These are phyloP conservation scores for Meira nashicola DNA, from an alignment of 1,284 basidiomycete species.

Conservation along the genomic window DNA sequence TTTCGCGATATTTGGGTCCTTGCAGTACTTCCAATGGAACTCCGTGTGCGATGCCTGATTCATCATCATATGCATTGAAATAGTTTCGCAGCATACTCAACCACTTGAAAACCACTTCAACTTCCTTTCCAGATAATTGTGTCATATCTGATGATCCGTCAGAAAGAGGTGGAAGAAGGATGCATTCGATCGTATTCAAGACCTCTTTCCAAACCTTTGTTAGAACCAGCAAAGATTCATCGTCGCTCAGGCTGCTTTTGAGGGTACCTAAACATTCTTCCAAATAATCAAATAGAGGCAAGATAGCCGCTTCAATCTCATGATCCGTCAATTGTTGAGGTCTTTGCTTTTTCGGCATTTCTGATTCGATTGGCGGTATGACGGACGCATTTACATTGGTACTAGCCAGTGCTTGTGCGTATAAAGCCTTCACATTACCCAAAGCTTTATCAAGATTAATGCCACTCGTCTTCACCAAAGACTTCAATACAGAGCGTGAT, in stretches of 20 bases:
- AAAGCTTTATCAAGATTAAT: constrained; percentile 49
- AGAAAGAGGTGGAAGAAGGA: constrained; percentile 86
- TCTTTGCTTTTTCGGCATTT: constrained; percentile 46
- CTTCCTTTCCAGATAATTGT: constrained; percentile 85
- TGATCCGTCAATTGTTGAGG: constrained; percentile 78
- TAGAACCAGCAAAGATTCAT: constrained; percentile 80
- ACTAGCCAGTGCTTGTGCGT: constrained; percentile 43
- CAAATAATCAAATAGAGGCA: constrained; percentile 91
- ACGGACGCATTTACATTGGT: constrained; percentile 36
- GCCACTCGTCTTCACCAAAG: constrained; percentile 47
- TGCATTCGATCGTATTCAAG: constrained; percentile 74
- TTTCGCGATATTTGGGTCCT: constrained; percentile 85
- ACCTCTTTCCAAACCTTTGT: constrained; percentile 95
- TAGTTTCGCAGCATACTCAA: constrained; percentile 78
- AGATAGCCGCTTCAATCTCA: constrained; percentile 89
- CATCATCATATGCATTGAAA: constrained; percentile 90
- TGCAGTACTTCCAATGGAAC: constrained; percentile 81
- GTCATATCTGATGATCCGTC: constrained; percentile 86
- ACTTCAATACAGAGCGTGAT: constrained; percentile 65
- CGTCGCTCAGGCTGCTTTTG: constrained; percentile 71
- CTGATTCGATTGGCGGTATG: constrained; percentile 46
- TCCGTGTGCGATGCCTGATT: constrained; percentile 59
- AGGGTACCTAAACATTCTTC: constrained; percentile 88
- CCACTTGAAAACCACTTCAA: constrained; percentile 98
- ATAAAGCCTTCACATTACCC: constrained; percentile 49